These are phyloP conservation scores for Berberis vulgaris DNA, from an alignment of 164 flowering plant species.

Conservation along the genomic window DNA sequence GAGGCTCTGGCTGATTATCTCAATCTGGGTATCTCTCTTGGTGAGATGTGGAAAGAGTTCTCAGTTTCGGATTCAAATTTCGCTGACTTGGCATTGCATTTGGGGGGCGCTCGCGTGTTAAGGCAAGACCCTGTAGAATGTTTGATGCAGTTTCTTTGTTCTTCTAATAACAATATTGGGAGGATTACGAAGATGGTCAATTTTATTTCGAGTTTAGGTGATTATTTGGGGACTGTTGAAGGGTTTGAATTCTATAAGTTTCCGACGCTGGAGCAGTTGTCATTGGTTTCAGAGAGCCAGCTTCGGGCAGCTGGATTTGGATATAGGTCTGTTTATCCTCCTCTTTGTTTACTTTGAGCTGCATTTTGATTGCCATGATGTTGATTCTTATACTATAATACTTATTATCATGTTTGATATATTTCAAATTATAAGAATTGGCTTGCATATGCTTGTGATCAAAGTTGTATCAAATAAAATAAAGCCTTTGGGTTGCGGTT, in stretches of 20 bases:
- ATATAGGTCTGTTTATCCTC: conserved; percentile 46
- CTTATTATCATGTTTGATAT: background rate
- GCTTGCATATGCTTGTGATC: no score
- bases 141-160: conserved; percentile 74
- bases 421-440: background rate
- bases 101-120: conserved; percentile 80
- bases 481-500: no score
- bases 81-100: conserved; percentile 44
- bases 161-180: conserved; percentile 78
- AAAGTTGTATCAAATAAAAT: no score
- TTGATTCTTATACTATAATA: background rate
- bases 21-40: conserved; percentile 54
- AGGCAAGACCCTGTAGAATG: conserved; percentile 95
- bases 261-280: conserved; percentile 62
- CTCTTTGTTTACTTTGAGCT: background rate
- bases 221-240: conserved; percentile 49
- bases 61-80: conserved; percentile 56
- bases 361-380: background rate
- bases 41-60: conserved; percentile 59
- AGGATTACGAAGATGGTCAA: conserved; percentile 89
- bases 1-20: conserved; percentile 53
- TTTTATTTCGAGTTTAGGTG: conserved; percentile 56
- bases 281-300: conserved; percentile 55
- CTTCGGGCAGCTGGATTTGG: conserved; percentile 89
- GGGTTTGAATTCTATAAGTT: conserved; percentile 68